These are phyloP conservation scores for Solanum sejunctum DNA, from an alignment of 257 asterid species.

Conservation along the genomic window DNA sequence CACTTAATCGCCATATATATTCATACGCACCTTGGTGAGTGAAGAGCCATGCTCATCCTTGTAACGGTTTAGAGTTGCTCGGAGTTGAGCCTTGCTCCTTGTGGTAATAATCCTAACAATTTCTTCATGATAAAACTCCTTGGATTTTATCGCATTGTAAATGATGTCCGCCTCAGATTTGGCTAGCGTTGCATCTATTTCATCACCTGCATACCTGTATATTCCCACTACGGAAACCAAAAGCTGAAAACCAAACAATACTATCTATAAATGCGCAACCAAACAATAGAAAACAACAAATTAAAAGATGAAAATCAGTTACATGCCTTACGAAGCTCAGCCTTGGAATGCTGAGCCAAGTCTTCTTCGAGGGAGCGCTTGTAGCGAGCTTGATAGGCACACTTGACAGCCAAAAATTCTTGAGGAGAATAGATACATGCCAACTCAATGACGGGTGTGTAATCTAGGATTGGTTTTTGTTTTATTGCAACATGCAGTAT, in stretches of 20 bases:
- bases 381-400: slow-evolving; percentile 55
- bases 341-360: slow-evolving; percentile 42
- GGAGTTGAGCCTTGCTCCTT: slow-evolving; percentile 60
- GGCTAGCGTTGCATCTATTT: slow-evolving; percentile 40
- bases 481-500: slow-evolving; percentile 43
- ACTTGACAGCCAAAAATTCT: slow-evolving; percentile 42
- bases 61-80: slow-evolving; percentile 52
- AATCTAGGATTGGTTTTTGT: slow-evolving; percentile 23
- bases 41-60: slow-evolving; percentile 51
- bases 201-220: slow-evolving; percentile 43
- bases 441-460: slow-evolving; percentile 33
- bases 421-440: slow-evolving; percentile 39
- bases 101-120: slow-evolving; percentile 52
- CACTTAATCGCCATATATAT: too few species aligned
- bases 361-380: slow-evolving; percentile 70
- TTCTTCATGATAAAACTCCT: slow-evolving; percentile 46
- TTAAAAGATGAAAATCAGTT: neutral
- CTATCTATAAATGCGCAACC: neutral
- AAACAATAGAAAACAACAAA: neutral
- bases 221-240: slow-evolving; percentile 42
- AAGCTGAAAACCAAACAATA: slow-evolving; percentile 17
- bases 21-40: slow-evolving; percentile 48
- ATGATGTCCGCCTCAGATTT: slow-evolving; percentile 40
- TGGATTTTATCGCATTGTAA: slow-evolving; percentile 22
- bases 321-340: slow-evolving; percentile 44